Percentiles rank a stretch among this genome's conserved stretches.
These are phyloP conservation scores for Acacia pycnantha DNA, from an alignment of 331 rosid species.

Conservation along the genomic window DNA sequence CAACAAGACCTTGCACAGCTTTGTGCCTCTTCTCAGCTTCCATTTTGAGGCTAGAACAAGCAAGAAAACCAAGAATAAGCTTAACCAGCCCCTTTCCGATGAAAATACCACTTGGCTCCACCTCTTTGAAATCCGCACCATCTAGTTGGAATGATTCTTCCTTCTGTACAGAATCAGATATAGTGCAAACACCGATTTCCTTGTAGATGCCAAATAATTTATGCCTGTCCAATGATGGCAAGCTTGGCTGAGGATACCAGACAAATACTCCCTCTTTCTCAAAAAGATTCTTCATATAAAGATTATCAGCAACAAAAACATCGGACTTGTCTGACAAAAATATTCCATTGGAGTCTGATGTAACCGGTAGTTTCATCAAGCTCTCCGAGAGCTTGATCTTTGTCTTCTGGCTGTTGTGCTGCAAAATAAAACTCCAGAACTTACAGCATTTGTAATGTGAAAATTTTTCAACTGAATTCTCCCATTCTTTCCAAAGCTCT, in stretches of 20 bases:
- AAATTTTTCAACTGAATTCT: slow-evolving; percentile 34
- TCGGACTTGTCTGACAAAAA: slow-evolving; percentile 41
- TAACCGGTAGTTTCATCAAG: slow-evolving; percentile 55
- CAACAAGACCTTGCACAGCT: slow-evolving; percentile 45
- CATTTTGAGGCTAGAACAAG: slow-evolving; percentile 51
- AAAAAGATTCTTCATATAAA: slow-evolving; percentile 56
- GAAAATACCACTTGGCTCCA: slow-evolving; percentile 28
- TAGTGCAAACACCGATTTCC: slow-evolving; percentile 51
- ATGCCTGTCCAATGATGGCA: slow-evolving; percentile 32
- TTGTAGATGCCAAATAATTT: slow-evolving; percentile 46
- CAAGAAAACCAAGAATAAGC: slow-evolving; percentile 67
- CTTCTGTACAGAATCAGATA: slow-evolving; percentile 51
- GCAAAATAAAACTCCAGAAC: slow-evolving; percentile 62
- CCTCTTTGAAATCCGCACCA: slow-evolving; percentile 18
- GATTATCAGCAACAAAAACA: slow-evolving; percentile 41
- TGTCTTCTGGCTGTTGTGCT: slow-evolving; percentile 27
- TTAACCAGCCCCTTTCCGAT: slow-evolving; percentile 44
- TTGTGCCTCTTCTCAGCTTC: slow-evolving; percentile 51
- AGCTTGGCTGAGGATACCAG: slow-evolving; percentile 58
- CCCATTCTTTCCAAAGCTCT: slow-evolving; percentile 68
- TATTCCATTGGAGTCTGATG: slow-evolving; percentile 38
- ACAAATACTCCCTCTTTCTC: slow-evolving; percentile 53
- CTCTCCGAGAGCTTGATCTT: slow-evolving; percentile 39
- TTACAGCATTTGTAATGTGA: slow-evolving; percentile 46
- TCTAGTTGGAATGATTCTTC: slow-evolving; percentile 34